Evolutionary conservation across 2,329 filamentous ascomycete species (phyloP).

Genomic region (Diplocarpon mali): DNA sequence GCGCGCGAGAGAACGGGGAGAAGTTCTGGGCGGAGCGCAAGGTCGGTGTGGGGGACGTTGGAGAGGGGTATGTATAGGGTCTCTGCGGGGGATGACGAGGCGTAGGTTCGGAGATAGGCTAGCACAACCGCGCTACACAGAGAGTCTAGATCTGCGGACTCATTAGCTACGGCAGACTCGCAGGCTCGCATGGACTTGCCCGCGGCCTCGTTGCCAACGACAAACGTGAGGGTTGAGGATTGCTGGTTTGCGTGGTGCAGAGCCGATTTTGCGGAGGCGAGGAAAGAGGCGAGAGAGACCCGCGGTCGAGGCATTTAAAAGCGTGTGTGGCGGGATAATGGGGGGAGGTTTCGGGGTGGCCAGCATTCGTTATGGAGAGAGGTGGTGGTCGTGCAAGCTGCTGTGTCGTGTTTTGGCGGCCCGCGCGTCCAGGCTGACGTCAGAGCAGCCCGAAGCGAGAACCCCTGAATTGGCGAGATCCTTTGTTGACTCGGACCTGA

Average conservation of each 20-base stretch:
- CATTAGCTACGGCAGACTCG: neutral
- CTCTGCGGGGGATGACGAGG: constrained; percentile 26
- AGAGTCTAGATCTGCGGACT: constrained; percentile 60
- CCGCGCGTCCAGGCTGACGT: neutral
- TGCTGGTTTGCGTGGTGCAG: constrained; percentile 35
- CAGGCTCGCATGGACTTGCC: constrained; percentile 32
- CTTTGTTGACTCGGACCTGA: constrained; percentile 2
- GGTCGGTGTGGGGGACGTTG: constrained; percentile 57
- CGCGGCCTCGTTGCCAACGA: constrained; percentile 58
- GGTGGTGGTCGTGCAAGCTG: neutral
- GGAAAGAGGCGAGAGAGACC: constrained; percentile 38
- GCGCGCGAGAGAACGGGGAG: constrained; percentile 51
- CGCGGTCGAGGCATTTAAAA: constrained; percentile 23
- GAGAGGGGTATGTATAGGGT: constrained; percentile 60
- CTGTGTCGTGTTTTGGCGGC: neutral
- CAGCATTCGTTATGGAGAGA: neutral
- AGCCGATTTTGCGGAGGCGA: constrained; percentile 38
- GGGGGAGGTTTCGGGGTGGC: neutral
- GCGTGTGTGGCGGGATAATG: neutral
- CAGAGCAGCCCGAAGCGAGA: constrained; percentile 1
- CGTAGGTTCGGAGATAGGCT: constrained; percentile 60
- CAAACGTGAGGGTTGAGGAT: constrained; percentile 42
- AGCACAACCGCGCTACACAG: constrained; percentile 63
- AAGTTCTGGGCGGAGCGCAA: constrained; percentile 64
- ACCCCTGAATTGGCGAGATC: constrained; percentile 1